phyloP scores from a whole-genome alignment of 148 eudicot species.

The Beta vulgaris region DNA sequence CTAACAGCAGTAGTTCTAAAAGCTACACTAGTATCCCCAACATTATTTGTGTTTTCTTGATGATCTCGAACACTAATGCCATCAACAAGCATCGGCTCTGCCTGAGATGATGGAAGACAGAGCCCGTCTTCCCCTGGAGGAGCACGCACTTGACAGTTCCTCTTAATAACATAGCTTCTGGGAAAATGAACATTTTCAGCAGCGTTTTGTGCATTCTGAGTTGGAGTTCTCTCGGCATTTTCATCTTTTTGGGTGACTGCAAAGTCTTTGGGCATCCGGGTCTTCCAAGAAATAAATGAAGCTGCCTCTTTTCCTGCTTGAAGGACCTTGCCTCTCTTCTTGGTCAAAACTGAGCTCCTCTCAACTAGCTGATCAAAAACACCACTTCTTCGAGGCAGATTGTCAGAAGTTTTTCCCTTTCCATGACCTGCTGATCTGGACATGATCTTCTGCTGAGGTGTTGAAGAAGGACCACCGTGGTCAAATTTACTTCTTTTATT shows the following conservation, averaged over 20 bases:
- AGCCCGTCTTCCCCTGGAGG: constrained; percentile 10
- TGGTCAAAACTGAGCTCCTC: constrained; percentile 20
- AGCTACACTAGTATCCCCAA: constrained; percentile 25
- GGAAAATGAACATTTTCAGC: constrained; percentile 34
- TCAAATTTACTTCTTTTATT: constrained; percentile 31
- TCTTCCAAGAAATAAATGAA: constrained; percentile 14
- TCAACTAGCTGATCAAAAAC: constrained; percentile 16
- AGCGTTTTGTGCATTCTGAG: constrained; percentile 14
- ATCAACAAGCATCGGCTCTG: constrained; percentile 19
- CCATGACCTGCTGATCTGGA: constrained; percentile 26
- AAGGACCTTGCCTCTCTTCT: constrained; percentile 16
- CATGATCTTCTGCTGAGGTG: constrained; percentile 23
- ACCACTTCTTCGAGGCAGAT: constrained; percentile 13
- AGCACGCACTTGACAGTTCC: constrained; percentile 14
- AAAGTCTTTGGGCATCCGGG: constrained; percentile 29
- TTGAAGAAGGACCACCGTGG: constrained; percentile 21
- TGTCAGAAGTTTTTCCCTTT: constrained; percentile 19
- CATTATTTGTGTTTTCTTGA: constrained; percentile 6
- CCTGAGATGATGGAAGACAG: constrained; percentile 9
- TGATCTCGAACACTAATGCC: constrained; percentile 18
- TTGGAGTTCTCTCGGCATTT: constrained; percentile 4
- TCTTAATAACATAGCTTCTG: constrained; percentile 15
- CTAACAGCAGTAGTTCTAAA: constrained; percentile 14
- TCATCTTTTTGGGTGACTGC: constrained; percentile 16
- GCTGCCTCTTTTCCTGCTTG: constrained; percentile 21